These are phyloP conservation scores for Chrysanthemum lavandulifolium DNA, from an alignment of 129 eudicot species.

Conservation along the genomic window DNA sequence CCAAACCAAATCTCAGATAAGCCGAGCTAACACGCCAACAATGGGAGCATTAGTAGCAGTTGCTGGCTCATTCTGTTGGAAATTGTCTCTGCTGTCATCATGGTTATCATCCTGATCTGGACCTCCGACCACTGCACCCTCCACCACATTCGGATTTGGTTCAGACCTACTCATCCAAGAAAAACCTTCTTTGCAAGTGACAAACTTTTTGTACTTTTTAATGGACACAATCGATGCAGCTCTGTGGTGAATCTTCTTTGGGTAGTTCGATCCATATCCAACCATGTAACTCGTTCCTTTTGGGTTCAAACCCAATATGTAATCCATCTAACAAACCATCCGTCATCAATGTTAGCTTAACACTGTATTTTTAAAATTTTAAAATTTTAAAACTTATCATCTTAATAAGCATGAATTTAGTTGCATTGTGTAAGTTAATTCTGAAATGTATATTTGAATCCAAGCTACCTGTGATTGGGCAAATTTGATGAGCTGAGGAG, in stretches of 20 bases:
- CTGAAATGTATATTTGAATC: too few species aligned
- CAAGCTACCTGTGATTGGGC: not conserved
- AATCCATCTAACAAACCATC: not conserved
- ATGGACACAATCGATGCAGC: not conserved
- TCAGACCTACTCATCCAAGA: not conserved
- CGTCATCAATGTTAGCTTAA: not conserved
- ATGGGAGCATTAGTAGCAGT: not conserved
- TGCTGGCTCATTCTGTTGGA: not conserved
- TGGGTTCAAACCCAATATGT: not conserved
- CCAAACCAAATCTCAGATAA: not conserved
- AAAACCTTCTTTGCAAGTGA: not conserved
- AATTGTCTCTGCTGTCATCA: not conserved
- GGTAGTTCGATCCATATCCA: not conserved
- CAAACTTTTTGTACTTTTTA: not conserved
- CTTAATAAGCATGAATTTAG: too few species aligned
- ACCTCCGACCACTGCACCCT: not conserved
- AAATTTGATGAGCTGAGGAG: not conserved
- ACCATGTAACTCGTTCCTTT: slow-evolving; percentile 1
- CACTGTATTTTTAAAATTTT: too few species aligned
- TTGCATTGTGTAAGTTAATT: too few species aligned
- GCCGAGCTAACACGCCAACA: not conserved
- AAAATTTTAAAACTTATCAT: too few species aligned
- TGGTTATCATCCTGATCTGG: not conserved
- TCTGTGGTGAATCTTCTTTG: not conserved
- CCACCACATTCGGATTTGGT: not conserved